A percentile compares a stretch with the other conserved stretches of the same genome.
phyloP scores from a whole-genome alignment of 176 grass and related monocot genomes.

The Oryza nivara region DNA sequence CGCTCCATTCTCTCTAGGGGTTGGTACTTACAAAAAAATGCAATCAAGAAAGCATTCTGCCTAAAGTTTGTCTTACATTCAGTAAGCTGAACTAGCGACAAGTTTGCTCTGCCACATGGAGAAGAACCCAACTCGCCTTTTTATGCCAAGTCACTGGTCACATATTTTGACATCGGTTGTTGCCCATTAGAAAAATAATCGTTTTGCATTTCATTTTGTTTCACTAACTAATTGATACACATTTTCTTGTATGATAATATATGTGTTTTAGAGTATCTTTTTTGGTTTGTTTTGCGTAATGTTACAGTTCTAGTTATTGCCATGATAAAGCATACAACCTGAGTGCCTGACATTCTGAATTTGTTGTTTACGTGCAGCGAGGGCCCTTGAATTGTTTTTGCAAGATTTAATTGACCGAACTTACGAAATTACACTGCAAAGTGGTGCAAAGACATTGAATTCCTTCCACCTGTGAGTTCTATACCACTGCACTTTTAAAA shows the following conservation, averaged over 20 bases:
- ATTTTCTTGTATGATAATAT: background rate
- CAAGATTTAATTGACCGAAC: slow-evolving; percentile 98
- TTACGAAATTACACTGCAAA: slow-evolving; percentile 94
- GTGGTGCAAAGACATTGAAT: slow-evolving; percentile 97
- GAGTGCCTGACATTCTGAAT: slow-evolving; percentile 34
- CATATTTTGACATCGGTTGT: background rate
- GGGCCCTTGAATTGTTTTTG: slow-evolving; percentile 97
- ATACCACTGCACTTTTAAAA: background rate
- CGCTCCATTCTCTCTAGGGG: background rate
- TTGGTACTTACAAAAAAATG: background rate
- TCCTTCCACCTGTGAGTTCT: slow-evolving; percentile 91
- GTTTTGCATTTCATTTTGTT: background rate
- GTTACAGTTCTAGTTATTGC: slow-evolving; percentile 7
- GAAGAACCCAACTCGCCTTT: no score
- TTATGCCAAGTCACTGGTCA: background rate
- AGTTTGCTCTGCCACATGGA: background rate
- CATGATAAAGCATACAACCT: slow-evolving; percentile 26
- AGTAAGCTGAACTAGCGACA: background rate
- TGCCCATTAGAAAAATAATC: background rate
- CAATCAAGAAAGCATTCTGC: background rate
- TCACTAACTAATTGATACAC: background rate
- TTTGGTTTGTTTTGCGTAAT: background rate
- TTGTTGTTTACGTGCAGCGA: slow-evolving; percentile 59
- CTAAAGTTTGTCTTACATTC: background rate
- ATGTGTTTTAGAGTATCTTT: background rate